phyloP scores from a whole-genome alignment of 495 filamentous ascomycete species.

The Aspergillus sclerotioniger region DNA sequence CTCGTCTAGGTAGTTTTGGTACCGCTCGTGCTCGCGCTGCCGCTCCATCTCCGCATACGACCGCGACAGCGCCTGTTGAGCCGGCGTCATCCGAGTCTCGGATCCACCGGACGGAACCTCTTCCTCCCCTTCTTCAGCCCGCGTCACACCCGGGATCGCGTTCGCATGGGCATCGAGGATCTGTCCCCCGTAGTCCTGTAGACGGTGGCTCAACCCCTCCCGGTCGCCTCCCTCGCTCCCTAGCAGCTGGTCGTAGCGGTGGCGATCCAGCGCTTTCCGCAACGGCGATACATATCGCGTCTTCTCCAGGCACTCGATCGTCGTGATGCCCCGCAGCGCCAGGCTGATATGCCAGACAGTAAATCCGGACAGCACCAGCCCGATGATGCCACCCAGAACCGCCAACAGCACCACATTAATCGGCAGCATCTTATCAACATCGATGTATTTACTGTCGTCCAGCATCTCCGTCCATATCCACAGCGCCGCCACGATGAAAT shows the following conservation, averaged over 20 bases:
- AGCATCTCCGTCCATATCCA: constrained; percentile 86
- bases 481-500: constrained; percentile 64
- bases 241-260: constrained; percentile 46
- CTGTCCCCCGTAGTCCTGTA: constrained; percentile 70
- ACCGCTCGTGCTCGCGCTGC: constrained; percentile 67
- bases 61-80: constrained; percentile 49
- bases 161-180: constrained; percentile 80
- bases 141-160: constrained; percentile 73
- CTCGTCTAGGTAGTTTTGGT: constrained; percentile 86
- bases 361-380: constrained; percentile 83
- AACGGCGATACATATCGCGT: constrained; percentile 85
- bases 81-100: constrained; percentile 27
- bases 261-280: constrained; percentile 63
- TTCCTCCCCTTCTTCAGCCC: constrained; percentile 76
- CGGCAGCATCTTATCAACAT: constrained; percentile 75
- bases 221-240: constrained; percentile 46
- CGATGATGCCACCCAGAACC: constrained; percentile 86
- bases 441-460: constrained; percentile 55
- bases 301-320: constrained; percentile 93
- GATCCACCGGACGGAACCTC: constrained; percentile 25
- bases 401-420: constrained; percentile 87
- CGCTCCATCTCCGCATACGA: constrained; percentile 74
- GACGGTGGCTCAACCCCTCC: constrained; percentile 56
- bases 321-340: constrained; percentile 75
- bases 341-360: constrained; percentile 90